Evolutionary conservation across 1,284 basidiomycete species (phyloP), one percentile per base, ranked within the genome.

Genomic region (Filobasidium uniguttulatum): DNA sequence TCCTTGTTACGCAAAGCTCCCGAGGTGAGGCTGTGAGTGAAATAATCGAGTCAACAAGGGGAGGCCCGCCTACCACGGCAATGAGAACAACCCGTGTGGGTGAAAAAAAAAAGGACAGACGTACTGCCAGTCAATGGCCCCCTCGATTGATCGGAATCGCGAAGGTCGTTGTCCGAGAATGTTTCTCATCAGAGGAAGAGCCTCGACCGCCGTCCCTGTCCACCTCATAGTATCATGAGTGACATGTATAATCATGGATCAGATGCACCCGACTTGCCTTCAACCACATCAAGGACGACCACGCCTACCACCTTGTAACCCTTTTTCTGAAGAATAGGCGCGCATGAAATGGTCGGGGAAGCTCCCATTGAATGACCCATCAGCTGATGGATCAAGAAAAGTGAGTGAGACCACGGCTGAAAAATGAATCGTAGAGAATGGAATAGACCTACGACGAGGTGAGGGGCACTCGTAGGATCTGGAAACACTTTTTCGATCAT

Each of bases 71-170:
- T 4, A 19, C 14, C n/a, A 17, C 12, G 5, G 15, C 36, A 19
- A 22, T 19, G n/a, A 19, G 12, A 19, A 12, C 4, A 22, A 19
- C 6, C 12, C 44, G 43, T 7, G 31, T 10, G n/a, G 33, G 22
- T 19, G 8, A 3, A 4, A 4, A 43, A 23, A 22, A 20, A 22
- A 35, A 37, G 12, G 35, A 25, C 14, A 12, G 20, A 78, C 88
- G 61, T 68, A 93, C 86, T 98, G 93, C 93, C 94, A 99, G 57
- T 85, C 80, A 37, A 99, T 81, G 1, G 85, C 90, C 36, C 84
- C 82, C 62, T 90, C 82, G 6, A 84, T 71, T 25, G 78, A 85
- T 44, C 77, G 74, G 65, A 98, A 99, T 0, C 82, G 81, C 19
- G 79, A 78, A 0, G 93, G 94, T 8, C 89, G 78, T 14, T 81